Evolutionary conservation across 2,329 filamentous ascomycete genomes (phyloP).

Genomic region (Ascochyta fabae): DNA sequence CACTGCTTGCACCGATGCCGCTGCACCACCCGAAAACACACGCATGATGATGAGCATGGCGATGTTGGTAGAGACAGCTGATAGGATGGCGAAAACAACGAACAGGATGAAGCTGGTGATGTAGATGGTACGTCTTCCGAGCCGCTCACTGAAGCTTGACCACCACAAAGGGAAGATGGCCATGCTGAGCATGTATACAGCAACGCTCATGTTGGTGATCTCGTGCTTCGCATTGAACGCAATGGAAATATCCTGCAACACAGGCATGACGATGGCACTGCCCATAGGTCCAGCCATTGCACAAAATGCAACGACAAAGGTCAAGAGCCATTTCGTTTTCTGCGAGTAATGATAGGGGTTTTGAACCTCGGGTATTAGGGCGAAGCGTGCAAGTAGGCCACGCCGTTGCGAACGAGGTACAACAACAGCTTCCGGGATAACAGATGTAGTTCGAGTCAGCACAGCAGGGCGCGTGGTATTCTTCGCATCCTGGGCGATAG

Average conservation of each 20-base stretch:
- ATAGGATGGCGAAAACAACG: slow-evolving; percentile 41
- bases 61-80: slow-evolving; percentile 45
- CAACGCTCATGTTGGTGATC: slow-evolving; percentile 50
- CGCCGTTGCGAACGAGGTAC: slow-evolving; percentile 65
- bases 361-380: slow-evolving; percentile 79
- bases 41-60: slow-evolving; percentile 48
- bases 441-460: slow-evolving; percentile 38
- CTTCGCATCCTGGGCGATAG: slow-evolving; percentile 26
- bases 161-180: slow-evolving; percentile 52
- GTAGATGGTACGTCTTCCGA: slow-evolving; percentile 47
- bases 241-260: slow-evolving; percentile 43
- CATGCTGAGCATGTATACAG: slow-evolving; percentile 52
- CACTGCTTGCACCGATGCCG: slow-evolving; percentile 48
- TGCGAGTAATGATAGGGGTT: slow-evolving; percentile 75
- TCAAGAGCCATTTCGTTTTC: slow-evolving; percentile 84
- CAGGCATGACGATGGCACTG: slow-evolving; percentile 78
- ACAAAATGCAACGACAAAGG: slow-evolving; percentile 75
- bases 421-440: slow-evolving; percentile 50
- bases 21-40: slow-evolving; percentile 45
- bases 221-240: slow-evolving; percentile 42
- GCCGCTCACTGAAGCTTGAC: slow-evolving; percentile 48
- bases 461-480: slow-evolving; percentile 22
- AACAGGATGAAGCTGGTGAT: slow-evolving; percentile 46
- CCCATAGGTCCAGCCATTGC: slow-evolving; percentile 82
- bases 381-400: slow-evolving; percentile 74